phyloP scores from a whole-genome alignment of 768 basidiomycete genomes.

The Boletus huronensis region DNA sequence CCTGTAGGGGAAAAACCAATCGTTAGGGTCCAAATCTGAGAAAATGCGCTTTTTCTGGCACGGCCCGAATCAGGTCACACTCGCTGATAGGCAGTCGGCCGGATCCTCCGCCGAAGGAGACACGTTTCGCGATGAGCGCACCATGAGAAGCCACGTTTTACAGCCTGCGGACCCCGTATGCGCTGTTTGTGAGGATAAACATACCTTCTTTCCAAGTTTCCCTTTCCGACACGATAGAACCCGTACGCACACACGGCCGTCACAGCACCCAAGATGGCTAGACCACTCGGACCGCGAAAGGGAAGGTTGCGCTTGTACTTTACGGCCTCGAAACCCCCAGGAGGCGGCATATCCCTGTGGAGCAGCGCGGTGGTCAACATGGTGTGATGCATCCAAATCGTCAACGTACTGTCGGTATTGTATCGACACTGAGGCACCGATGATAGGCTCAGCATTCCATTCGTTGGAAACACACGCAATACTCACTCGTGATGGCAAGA shows the following conservation, averaged over 20 bases:
- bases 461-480: not conserved
- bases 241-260: constrained; percentile 84
- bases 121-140: constrained; percentile 74
- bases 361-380: constrained; percentile 7
- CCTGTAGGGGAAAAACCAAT: constrained; percentile 46
- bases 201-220: constrained; percentile 90
- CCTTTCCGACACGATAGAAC: constrained; percentile 87
- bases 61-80: constrained; percentile 38
- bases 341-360: constrained; percentile 89
- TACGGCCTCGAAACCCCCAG: constrained; percentile 88
- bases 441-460: not conserved
- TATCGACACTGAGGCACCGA: constrained; percentile 21
- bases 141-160: constrained; percentile 57
- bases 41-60: constrained; percentile 37
- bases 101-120: constrained; percentile 46
- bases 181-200: constrained; percentile 35
- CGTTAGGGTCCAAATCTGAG: constrained; percentile 42
- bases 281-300: constrained; percentile 79
- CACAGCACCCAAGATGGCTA: constrained; percentile 83
- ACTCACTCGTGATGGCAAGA: constrained; percentile 21
- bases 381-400: constrained; percentile 8
- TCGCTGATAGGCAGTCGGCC: constrained; percentile 44
- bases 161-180: constrained; percentile 53
- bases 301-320: constrained; percentile 97
- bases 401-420: constrained; percentile 28